phyloP scores from a whole-genome alignment of 2,329 filamentous ascomycete genomes.

The Colletotrichum spinosum region DNA sequence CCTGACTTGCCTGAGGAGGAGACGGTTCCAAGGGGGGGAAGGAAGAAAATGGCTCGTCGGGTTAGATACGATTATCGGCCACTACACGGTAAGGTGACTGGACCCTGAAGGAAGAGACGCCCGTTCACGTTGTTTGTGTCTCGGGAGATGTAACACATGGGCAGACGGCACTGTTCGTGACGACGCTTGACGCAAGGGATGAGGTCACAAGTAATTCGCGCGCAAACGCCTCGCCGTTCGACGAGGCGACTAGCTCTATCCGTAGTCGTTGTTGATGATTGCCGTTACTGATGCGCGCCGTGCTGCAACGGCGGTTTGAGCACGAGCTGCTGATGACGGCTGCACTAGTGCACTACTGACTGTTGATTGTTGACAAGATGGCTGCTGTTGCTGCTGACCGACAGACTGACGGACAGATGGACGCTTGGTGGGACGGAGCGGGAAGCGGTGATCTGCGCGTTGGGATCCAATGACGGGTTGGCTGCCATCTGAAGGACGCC shows the following conservation, averaged over 20 bases:
- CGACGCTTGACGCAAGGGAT: constrained; percentile 31
- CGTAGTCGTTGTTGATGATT: not conserved
- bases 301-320: constrained; percentile 24
- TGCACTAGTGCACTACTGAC: not conserved
- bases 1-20: too few relatives aligned
- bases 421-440: not conserved
- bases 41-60: not conserved
- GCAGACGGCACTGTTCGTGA: constrained; percentile 14
- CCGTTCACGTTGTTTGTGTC: constrained; percentile 22
- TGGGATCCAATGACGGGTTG: constrained; percentile 15
- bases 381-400: constrained; percentile 1
- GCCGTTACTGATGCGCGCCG: constrained; percentile 10
- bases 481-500: constrained; percentile 22
- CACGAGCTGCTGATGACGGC: constrained; percentile 1
- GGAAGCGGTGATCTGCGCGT: constrained; percentile 24
- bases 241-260: not conserved
- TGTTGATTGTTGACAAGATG: not conserved
- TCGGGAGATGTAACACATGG: constrained; percentile 18
- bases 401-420: constrained; percentile 6
- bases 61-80: too few relatives aligned
- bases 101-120: constrained; percentile 23
- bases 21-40: too few relatives aligned
- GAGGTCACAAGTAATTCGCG: constrained; percentile 22
- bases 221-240: constrained; percentile 11
- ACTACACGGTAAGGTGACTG: not conserved